Evolutionary conservation across 2,329 filamentous ascomycete species (phyloP).

Genomic region (Fusarium sp.): DNA sequence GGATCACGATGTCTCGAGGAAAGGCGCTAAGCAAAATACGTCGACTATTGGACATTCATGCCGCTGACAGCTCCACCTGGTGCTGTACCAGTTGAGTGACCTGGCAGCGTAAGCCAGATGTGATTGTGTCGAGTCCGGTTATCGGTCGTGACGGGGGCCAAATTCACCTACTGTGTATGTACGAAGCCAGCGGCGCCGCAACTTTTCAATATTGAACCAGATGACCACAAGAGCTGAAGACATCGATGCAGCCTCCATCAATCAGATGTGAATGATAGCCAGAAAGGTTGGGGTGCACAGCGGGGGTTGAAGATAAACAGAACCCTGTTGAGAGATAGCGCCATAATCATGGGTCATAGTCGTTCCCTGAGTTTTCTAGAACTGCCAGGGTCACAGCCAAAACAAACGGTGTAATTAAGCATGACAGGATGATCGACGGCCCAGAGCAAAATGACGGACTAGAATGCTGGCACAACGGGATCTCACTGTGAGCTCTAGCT

Average conservation of each 20-base stretch:
- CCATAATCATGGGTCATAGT: slow-evolving; percentile 19
- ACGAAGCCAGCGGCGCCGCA: slow-evolving; percentile 7
- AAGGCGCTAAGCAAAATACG: slow-evolving; percentile 26
- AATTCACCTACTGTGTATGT: not conserved
- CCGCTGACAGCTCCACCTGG: slow-evolving; percentile 25
- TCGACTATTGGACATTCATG: slow-evolving; percentile 21
- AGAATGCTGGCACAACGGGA: slow-evolving; percentile 2
- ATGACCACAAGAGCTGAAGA: slow-evolving; percentile 4
- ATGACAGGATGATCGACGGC: slow-evolving; percentile 30
- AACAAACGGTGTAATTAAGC: slow-evolving; percentile 36
- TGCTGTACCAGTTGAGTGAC: slow-evolving; percentile 5
- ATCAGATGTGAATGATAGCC: not conserved
- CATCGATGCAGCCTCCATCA: not conserved
- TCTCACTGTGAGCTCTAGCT: slow-evolving; percentile 5
- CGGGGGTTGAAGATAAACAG: not conserved
- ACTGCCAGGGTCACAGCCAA: slow-evolving; percentile 22
- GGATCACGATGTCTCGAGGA: slow-evolving; percentile 20
- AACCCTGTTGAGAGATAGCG: slow-evolving; percentile 17
- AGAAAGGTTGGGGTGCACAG: slow-evolving; percentile 14
- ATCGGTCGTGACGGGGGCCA: not conserved
- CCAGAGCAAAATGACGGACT: slow-evolving; percentile 8
- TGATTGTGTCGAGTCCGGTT: not conserved
- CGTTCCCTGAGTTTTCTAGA: slow-evolving; percentile 35
- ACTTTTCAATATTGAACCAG: not conserved
- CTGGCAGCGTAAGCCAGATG: slow-evolving; percentile 11